Conservation (phyloP, 805 yeast genomes). For the Pichia membranifaciens region DNA sequence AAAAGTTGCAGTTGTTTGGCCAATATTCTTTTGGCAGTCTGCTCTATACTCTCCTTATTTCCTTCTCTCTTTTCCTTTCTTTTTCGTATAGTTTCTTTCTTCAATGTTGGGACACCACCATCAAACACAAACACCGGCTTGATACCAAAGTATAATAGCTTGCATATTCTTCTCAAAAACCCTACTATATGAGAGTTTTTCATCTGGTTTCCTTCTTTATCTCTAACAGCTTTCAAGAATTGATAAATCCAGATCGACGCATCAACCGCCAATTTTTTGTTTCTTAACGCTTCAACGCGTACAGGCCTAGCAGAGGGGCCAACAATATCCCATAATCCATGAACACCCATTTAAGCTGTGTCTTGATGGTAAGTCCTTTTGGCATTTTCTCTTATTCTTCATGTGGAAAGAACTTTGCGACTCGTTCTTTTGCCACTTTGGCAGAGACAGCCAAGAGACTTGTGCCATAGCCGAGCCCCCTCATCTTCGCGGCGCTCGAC, state of each 20-base stretch:
- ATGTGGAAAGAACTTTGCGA: no score
- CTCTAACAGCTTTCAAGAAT: slow-evolving; percentile 90
- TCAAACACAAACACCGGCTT: slow-evolving; percentile 89
- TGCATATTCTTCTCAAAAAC: slow-evolving; percentile 89
- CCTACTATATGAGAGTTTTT: slow-evolving; percentile 89
- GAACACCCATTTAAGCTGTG: slow-evolving; percentile 74
- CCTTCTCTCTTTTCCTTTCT: slow-evolving; percentile 74
- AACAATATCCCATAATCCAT: slow-evolving; percentile 85
- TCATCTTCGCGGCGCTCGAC: no score
- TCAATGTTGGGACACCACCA: slow-evolving; percentile 87
- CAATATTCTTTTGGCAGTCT: slow-evolving; percentile 73
- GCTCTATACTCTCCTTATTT: slow-evolving; percentile 58
- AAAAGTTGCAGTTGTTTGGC: slow-evolving; percentile 70
- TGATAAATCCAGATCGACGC: slow-evolving; percentile 99
- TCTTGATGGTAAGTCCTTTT: not conserved
- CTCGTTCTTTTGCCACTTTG: no score
- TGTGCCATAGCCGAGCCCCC: not conserved
- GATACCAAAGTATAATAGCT: slow-evolving; percentile 79
- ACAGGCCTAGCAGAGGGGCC: slow-evolving; percentile 91
- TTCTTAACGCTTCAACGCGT: slow-evolving; percentile 73
- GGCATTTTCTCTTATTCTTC: no score
- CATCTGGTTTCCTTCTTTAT: slow-evolving; percentile 70
- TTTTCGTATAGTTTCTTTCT: slow-evolving; percentile 67
- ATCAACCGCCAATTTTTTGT: slow-evolving; percentile 84
- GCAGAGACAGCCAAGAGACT: not conserved